Evolutionary conservation across 495 filamentous ascomycete species (phyloP).

Genomic region (Astrocystis sublimbata): DNA sequence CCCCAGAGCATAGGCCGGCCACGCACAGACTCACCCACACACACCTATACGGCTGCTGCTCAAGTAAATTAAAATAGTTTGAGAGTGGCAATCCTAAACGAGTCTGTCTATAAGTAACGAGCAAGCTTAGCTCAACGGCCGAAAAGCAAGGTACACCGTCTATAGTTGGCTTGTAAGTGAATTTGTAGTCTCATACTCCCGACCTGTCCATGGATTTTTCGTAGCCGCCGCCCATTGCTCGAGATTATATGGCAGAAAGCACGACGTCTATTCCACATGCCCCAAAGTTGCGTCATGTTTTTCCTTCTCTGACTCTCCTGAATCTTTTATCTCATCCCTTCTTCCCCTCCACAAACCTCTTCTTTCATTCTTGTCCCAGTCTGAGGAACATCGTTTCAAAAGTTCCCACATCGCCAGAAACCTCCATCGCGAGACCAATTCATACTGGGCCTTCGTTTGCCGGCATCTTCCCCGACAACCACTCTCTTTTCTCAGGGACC

Average conservation of each 20-base stretch:
- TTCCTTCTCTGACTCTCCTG: conserved; percentile 16
- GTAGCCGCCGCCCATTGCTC: conserved; percentile 5
- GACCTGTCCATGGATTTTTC: conserved; percentile 6
- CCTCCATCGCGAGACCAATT: conserved; percentile 11
- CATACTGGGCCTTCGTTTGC: conserved; percentile 28
- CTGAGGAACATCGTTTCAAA: conserved; percentile 39
- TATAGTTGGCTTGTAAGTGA: conserved; percentile 35
- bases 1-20: conserved; percentile 5
- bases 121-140: conserved; percentile 31
- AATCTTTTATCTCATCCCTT: conserved; percentile 29
- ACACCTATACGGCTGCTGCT: conserved; percentile 8
- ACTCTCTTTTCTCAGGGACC: conserved; percentile 23
- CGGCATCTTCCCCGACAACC: conserved; percentile 30
- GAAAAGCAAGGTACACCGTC: conserved; percentile 35
- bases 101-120: conserved; percentile 23
- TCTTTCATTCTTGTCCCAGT: conserved; percentile 31
- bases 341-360: conserved; percentile 25
- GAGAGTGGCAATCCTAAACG: conserved; percentile 21
- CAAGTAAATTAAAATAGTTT: conserved; percentile 14
- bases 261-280: conserved; percentile 10
- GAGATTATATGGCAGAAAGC: not conserved
- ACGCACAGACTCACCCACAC: not conserved
- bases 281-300: conserved; percentile 15
- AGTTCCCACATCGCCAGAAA: conserved; percentile 16
- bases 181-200: conserved; percentile 31